Conservation (phyloP, 768 basidiomycete species). For the Boletus reticuloceps region DNA sequence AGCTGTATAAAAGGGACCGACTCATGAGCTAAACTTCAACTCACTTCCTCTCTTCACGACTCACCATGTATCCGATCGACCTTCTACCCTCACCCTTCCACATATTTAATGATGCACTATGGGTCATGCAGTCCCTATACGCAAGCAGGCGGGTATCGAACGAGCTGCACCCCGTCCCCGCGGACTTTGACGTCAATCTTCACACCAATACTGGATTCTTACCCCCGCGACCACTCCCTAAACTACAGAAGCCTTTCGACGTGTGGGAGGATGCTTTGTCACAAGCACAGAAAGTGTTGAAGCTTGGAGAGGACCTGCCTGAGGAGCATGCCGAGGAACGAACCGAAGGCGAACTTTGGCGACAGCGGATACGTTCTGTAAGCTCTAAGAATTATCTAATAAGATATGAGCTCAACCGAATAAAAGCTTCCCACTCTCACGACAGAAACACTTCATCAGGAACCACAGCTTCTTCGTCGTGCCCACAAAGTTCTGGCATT, state of each 20-base stretch:
- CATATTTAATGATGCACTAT: slow-evolving; percentile 46
- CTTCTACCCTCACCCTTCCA: slow-evolving; percentile 55
- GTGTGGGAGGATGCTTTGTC: slow-evolving; percentile 72
- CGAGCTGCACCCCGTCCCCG: slow-evolving; percentile 35
- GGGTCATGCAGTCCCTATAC: slow-evolving; percentile 45
- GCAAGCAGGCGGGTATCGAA: slow-evolving; percentile 29
- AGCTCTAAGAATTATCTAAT: slow-evolving; percentile 29
- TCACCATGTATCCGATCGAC: slow-evolving; percentile 29
- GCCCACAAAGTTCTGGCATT: slow-evolving; percentile 90
- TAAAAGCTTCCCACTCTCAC: slow-evolving; percentile 71
- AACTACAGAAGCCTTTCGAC: slow-evolving; percentile 49
- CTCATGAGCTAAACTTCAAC: background rate
- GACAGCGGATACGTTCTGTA: slow-evolving; percentile 59
- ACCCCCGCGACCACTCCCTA: slow-evolving; percentile 61
- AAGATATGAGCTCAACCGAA: slow-evolving; percentile 12
- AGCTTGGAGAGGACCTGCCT: slow-evolving; percentile 55
- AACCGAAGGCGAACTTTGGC: slow-evolving; percentile 64
- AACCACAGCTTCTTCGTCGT: slow-evolving; percentile 68
- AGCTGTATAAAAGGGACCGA: slow-evolving; percentile 31
- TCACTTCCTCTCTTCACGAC: slow-evolving; percentile 1
- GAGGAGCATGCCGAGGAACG: slow-evolving; percentile 48
- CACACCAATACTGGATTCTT: slow-evolving; percentile 75
- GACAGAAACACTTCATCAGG: slow-evolving; percentile 46
- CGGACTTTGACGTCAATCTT: slow-evolving; percentile 52
- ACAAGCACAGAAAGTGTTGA: slow-evolving; percentile 51